Conservation (phyloP, 2,329 filamentous ascomycete species). For the Aspergillus sp. region DNA sequence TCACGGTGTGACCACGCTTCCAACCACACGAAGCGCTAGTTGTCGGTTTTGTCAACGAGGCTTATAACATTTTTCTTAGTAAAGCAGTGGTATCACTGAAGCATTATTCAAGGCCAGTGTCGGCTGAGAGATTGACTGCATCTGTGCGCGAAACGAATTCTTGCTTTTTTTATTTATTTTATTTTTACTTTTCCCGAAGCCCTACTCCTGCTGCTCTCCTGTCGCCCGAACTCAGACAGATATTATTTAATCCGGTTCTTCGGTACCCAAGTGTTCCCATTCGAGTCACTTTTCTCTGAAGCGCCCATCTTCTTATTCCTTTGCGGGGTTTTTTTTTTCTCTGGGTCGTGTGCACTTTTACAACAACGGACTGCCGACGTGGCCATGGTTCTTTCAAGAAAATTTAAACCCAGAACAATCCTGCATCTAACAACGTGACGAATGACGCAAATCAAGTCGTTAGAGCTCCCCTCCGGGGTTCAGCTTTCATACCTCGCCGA, state of each 20-base stretch:
- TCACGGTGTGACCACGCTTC: conserved; percentile 9
- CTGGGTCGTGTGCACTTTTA: conserved; percentile 8
- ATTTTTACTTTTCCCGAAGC: neutral
- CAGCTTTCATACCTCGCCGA: conserved; percentile 57
- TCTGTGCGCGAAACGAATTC: conserved; percentile 11
- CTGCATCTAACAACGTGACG: conserved; percentile 17
- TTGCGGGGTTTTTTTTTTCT: neutral
- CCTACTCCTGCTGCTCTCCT: conserved; percentile 4
- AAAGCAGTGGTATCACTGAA: neutral
- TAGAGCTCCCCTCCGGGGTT: conserved; percentile 37
- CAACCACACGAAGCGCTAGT: conserved; percentile 8
- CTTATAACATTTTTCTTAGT: conserved; percentile 6
- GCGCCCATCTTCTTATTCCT: neutral
- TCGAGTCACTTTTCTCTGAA: neutral
- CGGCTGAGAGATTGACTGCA: conserved; percentile 14
- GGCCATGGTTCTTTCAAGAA: conserved; percentile 19
- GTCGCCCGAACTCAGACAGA: conserved; percentile 8
- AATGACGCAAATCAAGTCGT: conserved; percentile 34
- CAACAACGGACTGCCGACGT: conserved; percentile 8
- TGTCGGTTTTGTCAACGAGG: conserved; percentile 6
- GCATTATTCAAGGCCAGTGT: neutral
- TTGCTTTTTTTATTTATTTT: conserved; percentile 5
- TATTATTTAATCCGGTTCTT: conserved; percentile 13
- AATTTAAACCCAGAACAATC: conserved; percentile 10
- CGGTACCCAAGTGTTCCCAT: neutral